Base-by-base conservation (phyloP, 2,329 filamentous ascomycete genomes). In the Botrytis hyacinthi region DNA sequence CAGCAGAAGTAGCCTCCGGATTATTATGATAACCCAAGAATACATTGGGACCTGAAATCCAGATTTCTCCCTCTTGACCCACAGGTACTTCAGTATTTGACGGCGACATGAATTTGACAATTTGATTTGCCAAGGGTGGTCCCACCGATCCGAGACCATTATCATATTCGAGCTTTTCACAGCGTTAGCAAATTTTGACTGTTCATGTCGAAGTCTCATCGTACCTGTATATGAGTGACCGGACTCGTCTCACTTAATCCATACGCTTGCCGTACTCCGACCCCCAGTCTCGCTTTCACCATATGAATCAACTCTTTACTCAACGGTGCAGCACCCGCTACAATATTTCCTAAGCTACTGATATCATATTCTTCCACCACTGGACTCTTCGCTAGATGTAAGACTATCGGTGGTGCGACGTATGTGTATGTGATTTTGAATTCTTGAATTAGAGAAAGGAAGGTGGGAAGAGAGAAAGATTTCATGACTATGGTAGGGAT, bases 241-340 rank as follows among this genome's bases (percentile, higher is more conserved):
- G 94, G 94, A 48, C 91, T 91, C 26, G 93, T 96, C 84, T 98
- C 95, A 18, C 90, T 93, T 16, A 97, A 86, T 0, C 94, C 94
- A 80, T 97, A 98, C 29, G 93, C 94, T 82, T 98, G 94, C 3
- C 29, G 42, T 75, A 97, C 89, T 10, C 90, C 90, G 35, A 95
- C 86, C 69, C 89, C 89, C 72, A 95, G 87, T 22, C 94, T 88
- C 32, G 88, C 82, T 84, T 92, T 92, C 4, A 95, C 88, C 14
- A 89, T 87, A 71, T 93, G 88, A 2, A 95, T 91, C 4, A 97
- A 87, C 76, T 97, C 90, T 88, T 2, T 79, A 82, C 3, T 82
- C 81, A 86, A 77, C 0, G 88, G 88, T 3, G 89, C 88, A 0
- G 88, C 88, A 26, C 88, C 88, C 70, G 83, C 86, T 1, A 83